Evolutionary conservation across 2,329 filamentous ascomycete genomes (phyloP).

Genomic region (Beauveria scarabaeidicola): DNA sequence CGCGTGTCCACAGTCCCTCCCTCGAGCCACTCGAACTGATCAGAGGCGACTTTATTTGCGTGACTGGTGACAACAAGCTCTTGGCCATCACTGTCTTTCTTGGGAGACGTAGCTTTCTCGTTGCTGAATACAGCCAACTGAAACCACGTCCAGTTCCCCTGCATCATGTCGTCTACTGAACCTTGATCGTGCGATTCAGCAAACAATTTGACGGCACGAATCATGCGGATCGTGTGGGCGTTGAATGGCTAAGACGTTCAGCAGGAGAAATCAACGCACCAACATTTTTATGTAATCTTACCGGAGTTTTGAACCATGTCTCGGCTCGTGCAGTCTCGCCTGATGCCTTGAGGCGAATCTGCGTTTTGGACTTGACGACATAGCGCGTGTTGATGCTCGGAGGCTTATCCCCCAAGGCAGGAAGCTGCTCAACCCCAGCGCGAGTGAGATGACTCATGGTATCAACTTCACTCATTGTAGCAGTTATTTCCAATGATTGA

Average conservation of each 20-base stretch:
- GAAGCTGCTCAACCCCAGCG: background rate
- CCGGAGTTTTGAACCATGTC: background rate
- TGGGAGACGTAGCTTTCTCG: background rate
- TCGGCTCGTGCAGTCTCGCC: background rate
- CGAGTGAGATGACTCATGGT: background rate
- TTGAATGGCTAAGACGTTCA: background rate
- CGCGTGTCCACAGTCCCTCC: conserved; percentile 1
- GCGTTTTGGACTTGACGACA: background rate
- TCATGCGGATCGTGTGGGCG: background rate
- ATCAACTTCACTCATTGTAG: background rate
- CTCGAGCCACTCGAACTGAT: conserved; percentile 9
- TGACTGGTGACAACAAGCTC: conserved; percentile 8
- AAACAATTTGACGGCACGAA: conserved; percentile 5
- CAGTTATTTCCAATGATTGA: background rate
- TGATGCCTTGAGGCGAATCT: background rate
- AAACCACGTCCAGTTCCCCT: conserved; percentile 14
- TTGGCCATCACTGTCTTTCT: background rate
- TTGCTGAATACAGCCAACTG: conserved; percentile 9
- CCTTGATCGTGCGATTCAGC: conserved; percentile 14
- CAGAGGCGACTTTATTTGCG: background rate
- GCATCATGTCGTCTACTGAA: background rate
- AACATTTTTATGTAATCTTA: background rate
- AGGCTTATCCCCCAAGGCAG: background rate
- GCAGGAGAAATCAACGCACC: no score
- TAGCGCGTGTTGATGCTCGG: background rate